A percentile compares a stretch with the other conserved stretches of the same genome.
These are phyloP conservation scores for Akanthomyces dipterigenus DNA, from an alignment of 2,329 filamentous ascomycete species.

Conservation along the genomic window DNA sequence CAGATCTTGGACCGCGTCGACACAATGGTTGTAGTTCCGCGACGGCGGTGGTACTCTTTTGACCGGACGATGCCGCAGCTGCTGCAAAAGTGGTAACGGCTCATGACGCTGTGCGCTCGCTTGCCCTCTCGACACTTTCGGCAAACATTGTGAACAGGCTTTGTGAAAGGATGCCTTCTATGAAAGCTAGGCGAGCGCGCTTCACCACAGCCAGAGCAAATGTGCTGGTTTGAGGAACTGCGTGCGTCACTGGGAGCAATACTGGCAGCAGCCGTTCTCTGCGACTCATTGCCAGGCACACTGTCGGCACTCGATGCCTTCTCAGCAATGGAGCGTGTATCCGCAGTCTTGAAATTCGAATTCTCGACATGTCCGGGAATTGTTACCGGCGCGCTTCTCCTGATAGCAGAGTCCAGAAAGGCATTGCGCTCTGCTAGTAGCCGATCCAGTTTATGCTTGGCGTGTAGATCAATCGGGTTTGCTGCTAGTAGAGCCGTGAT, in stretches of 20 bases:
- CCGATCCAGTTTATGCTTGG: background rate
- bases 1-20: background rate
- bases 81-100: conserved; percentile 35
- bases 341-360: background rate
- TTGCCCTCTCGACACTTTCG: conserved; percentile 25
- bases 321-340: background rate
- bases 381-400: conserved; percentile 10
- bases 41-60: conserved; percentile 26
- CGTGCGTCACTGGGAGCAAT: background rate
- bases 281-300: background rate
- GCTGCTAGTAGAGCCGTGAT: background rate
- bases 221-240: conserved; percentile 16
- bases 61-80: conserved; percentile 35
- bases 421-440: background rate
- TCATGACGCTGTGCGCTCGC: conserved; percentile 18
- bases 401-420: conserved; percentile 1
- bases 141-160: conserved; percentile 28
- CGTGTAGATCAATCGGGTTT: background rate
- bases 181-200: conserved; percentile 30
- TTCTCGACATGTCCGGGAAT: background rate
- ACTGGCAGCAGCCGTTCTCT: background rate
- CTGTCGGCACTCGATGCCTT: background rate
- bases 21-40: background rate
- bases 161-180: conserved; percentile 24
- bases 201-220: conserved; percentile 31